Base-by-base conservation (phyloP, 768 basidiomycete genomes). In the Antrodiella citrinella region DNA sequence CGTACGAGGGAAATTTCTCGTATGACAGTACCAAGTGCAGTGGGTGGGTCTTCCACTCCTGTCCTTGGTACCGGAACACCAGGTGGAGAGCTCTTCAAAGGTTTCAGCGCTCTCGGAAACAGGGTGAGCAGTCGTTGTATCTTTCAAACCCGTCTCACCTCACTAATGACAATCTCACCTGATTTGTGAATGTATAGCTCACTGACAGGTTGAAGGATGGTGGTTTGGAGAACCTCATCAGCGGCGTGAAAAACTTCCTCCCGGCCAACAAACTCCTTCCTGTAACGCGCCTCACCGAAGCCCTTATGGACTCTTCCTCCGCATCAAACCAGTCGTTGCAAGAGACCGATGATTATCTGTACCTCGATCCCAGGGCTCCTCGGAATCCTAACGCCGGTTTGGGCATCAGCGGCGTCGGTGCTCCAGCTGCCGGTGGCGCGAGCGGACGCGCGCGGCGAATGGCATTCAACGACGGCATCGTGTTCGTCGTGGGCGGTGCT, bases 161-260 rank as follows among this genome's bases (percentile, higher is more conserved):
- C 19, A 7, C 18, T 43, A 13, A 9, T 44, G 12, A 3, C 23
- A 24, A 10, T 43, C n/a, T 9, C 41, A 18, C 15, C 21, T 5
- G 9, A 43, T 19, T 43, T 9, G n/a, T 10, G 18, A 10, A 38
- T 38, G 18, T 10, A 38, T 43, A 96, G 93, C 79, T 98, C 43
- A 94, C 92, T 1, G 91, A 93, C 62, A 80, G 91, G 44, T 71
- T 98, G 49, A 90, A 94, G 67, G 95, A 96, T 62, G 90, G 93
- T 26, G 92, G 92, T n/a, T 75, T 98, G 25, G 94, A 98, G 65
- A 95, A 95, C 64, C 74, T 99, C 13, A 90, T 99, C 54, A 94
- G 93, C 0, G 95, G 94, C 35, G 96, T 99, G 59, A 96, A 95
- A 66, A 97, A 96, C 69, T 93, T 99, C 74, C 69, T 99, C 15